A percentile compares a stretch with the other conserved stretches of the same genome.
Conservation (phyloP, 1,139 yeast species). For the Ogataea hybrid region DNA sequence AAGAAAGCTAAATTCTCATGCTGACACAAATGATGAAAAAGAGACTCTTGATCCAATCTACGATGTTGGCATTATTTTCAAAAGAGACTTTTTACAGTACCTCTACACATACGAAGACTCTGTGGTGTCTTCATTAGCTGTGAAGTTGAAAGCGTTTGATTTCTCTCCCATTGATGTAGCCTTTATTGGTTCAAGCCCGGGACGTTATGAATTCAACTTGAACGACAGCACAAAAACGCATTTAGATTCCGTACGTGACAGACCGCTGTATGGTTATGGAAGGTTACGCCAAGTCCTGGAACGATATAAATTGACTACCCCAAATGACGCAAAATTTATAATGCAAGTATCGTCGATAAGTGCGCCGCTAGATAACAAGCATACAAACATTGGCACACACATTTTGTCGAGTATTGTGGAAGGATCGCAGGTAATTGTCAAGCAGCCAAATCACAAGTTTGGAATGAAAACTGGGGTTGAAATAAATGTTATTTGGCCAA, state of each 20-base stretch:
- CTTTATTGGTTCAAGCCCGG: constrained; percentile 59
- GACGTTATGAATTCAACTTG: constrained; percentile 27
- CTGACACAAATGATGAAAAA: constrained; percentile 9
- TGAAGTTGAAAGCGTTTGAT: constrained; percentile 36
- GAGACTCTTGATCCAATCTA: constrained; percentile 7
- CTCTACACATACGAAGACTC: constrained; percentile 40
- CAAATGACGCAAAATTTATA: constrained; percentile 37
- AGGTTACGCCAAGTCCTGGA: constrained; percentile 44
- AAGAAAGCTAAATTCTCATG: constrained; percentile 1
- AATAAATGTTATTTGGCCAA: constrained; percentile 55
- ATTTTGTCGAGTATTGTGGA: constrained; percentile 42
- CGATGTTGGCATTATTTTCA: constrained; percentile 33
- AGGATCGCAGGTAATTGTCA: constrained; percentile 25
- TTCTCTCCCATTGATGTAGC: constrained; percentile 50
- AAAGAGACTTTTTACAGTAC: constrained; percentile 43
- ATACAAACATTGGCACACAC: constrained; percentile 53
- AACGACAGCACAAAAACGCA: neutral
- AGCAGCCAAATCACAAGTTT: constrained; percentile 28
- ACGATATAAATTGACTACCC: constrained; percentile 31
- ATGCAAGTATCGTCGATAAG: constrained; percentile 65
- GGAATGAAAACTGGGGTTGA: constrained; percentile 34
- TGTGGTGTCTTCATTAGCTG: constrained; percentile 33
- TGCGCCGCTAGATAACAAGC: constrained; percentile 42
- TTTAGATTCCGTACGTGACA: neutral
- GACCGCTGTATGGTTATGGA: constrained; percentile 46